phyloP scores from a whole-genome alignment of 2,329 filamentous ascomycete genomes.

The Colletotrichum lini region DNA sequence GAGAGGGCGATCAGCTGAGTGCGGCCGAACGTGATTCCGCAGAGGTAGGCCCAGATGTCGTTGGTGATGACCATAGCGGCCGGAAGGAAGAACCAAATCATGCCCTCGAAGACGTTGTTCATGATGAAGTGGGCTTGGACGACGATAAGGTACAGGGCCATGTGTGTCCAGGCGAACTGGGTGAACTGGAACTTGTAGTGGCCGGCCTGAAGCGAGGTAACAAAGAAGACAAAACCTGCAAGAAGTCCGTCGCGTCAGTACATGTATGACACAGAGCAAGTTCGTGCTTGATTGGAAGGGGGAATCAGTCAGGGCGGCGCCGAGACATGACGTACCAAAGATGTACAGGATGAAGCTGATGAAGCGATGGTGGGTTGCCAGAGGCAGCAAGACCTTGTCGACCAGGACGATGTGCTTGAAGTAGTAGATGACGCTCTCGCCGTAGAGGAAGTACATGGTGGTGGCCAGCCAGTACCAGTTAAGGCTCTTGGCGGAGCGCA shows the following conservation, averaged over 20 bases:
- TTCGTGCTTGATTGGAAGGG: not conserved
- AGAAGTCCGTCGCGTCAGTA: constrained; percentile 48
- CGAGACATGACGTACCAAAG: constrained; percentile 76
- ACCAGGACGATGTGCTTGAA: constrained; percentile 99
- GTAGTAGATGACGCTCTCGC: constrained; percentile 99
- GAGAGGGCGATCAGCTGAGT: constrained; percentile 98
- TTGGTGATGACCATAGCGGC: constrained; percentile 97
- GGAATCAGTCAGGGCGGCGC: not conserved
- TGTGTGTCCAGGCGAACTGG: constrained; percentile 99
- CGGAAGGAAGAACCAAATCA: constrained; percentile 99
- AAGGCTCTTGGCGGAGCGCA: constrained; percentile 94
- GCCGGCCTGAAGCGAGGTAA: constrained; percentile 92
- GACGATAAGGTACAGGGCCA: constrained; percentile 98
- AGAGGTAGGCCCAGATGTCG: constrained; percentile 98
- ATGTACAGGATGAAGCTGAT: constrained; percentile 99
- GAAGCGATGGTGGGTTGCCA: constrained; percentile 97
- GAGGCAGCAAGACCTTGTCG: constrained; percentile 90
- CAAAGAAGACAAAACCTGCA: constrained; percentile 96
- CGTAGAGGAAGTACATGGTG: constrained; percentile 99
- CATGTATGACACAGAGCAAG: constrained; percentile 11
- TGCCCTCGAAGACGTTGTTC: constrained; percentile 99
- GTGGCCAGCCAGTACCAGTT: constrained; percentile 99
- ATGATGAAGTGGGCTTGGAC: constrained; percentile 99
- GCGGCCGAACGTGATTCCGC: constrained; percentile 95
- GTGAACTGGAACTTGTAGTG: constrained; percentile 99